These are phyloP conservation scores for Solidago caesia DNA, from an alignment of 129 eudicot genomes.

Conservation along the genomic window DNA sequence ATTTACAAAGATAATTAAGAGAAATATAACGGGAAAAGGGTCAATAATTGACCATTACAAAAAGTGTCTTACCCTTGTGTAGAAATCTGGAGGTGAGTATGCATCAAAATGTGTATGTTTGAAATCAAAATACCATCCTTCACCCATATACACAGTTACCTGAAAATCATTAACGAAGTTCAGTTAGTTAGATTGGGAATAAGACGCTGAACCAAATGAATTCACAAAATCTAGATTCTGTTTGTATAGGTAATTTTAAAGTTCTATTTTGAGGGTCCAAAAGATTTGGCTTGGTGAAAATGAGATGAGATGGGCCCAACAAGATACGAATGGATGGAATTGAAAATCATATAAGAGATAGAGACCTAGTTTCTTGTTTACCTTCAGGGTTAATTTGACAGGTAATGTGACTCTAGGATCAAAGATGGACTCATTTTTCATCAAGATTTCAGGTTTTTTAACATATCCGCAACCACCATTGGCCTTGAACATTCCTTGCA, in stretches of 20 bases:
- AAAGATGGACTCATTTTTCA: conserved; percentile 50
- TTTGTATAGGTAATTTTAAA: background rate
- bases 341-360: background rate
- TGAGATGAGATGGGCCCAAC: conserved; percentile 1
- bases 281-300: background rate
- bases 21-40: background rate
- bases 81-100: conserved; percentile 98
- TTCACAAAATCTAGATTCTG: background rate
- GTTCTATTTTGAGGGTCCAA: conserved; percentile 2
- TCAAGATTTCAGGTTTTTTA: conserved; percentile 79
- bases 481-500: conserved; percentile 98
- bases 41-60: conserved; percentile 3
- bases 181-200: conserved; percentile 9
- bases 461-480: conserved; percentile 97
- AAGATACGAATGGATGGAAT: background rate
- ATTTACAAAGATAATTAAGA: background rate
- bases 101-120: conserved; percentile 77
- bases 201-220: background rate
- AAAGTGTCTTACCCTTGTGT: conserved; percentile 65
- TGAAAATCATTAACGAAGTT: conserved; percentile 30
- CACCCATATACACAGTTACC: conserved; percentile 97
- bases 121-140: conserved; percentile 94
- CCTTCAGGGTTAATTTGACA: conserved; percentile 67
- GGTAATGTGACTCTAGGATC: conserved; percentile 61
- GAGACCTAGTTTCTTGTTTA: conserved; percentile 19